phyloP scores from a whole-genome alignment of 129 eudicot species.

The Saussurea involucrata region DNA sequence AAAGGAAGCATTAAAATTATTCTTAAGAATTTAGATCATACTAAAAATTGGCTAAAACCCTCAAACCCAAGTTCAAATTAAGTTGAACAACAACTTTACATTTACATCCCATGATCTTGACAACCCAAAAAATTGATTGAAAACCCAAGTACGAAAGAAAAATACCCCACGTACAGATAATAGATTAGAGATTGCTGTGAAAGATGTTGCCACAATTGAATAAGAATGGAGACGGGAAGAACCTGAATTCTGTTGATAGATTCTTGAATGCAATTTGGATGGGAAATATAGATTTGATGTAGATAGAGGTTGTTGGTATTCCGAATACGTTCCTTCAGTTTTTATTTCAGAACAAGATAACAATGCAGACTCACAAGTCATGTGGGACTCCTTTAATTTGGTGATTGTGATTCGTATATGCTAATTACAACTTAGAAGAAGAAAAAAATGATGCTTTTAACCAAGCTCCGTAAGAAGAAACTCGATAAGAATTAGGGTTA shows the following conservation, averaged over 20 bases:
- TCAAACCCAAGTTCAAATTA: background rate
- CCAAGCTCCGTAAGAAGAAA: too few species aligned
- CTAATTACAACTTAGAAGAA: too few species aligned
- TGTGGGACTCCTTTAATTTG: too few species aligned
- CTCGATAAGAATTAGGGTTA: too few species aligned
- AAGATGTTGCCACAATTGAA: background rate
- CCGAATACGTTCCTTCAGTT: background rate
- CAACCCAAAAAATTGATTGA: background rate
- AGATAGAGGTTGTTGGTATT: conserved; percentile 8
- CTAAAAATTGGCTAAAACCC: background rate
- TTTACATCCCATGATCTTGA: background rate
- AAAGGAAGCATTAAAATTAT: background rate
- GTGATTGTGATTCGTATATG: too few species aligned
- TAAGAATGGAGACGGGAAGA: background rate
- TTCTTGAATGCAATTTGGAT: conserved; percentile 8
- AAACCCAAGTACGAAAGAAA: background rate
- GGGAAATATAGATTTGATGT: background rate
- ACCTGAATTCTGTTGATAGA: conserved; percentile 6
- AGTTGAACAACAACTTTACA: background rate
- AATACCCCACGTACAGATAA: background rate
- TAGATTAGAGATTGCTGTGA: background rate
- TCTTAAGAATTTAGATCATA: background rate
- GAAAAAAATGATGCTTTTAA: too few species aligned
- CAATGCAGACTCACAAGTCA: conserved; percentile 30
- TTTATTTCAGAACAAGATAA: conserved; percentile 9